These are phyloP conservation scores for Saprolegnia diclina DNA, from an alignment of 352 stramenopile genomes.

Conservation along the genomic window DNA sequence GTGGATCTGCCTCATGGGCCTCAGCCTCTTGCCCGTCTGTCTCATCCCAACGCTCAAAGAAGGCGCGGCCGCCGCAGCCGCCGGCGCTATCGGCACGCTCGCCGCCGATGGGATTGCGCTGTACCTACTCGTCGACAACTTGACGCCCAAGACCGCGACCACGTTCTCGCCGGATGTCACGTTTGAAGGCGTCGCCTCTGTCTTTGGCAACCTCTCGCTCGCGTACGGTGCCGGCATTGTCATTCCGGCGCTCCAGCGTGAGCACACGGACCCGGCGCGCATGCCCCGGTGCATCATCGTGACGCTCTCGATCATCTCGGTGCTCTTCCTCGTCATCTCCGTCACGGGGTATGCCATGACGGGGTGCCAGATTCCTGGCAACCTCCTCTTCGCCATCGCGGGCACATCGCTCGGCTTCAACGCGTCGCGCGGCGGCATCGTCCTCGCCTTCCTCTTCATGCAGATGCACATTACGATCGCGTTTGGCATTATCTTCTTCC, in stretches of 20 bases:
- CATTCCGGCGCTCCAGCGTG: conserved; percentile 26
- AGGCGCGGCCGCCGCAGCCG: conserved; percentile 12
- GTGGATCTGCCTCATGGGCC: conserved; percentile 26
- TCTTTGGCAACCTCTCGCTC: conserved; percentile 27
- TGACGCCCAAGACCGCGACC: conserved; percentile 14
- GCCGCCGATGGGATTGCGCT: conserved; percentile 27
- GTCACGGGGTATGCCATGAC: conserved; percentile 22
- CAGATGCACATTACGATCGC: conserved; percentile 30
- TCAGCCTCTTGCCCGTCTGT: conserved; percentile 28
- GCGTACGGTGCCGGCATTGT: conserved; percentile 27
- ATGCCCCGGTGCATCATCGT: conserved; percentile 25
- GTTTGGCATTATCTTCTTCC: conserved; percentile 26
- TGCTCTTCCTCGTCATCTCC: conserved; percentile 29
- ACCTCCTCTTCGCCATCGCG: conserved; percentile 26
- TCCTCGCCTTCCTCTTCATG: conserved; percentile 30
- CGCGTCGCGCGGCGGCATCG: conserved; percentile 25
- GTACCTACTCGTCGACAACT: conserved; percentile 11
- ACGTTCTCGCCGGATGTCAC: conserved; percentile 19
- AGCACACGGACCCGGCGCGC: conserved; percentile 22
- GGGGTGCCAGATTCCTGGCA: conserved; percentile 30
- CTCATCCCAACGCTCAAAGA: conserved; percentile 28
- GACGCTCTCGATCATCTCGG: conserved; percentile 27
- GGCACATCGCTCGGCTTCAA: conserved; percentile 5
- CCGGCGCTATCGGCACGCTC: conserved; percentile 23
- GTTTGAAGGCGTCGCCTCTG: conserved; percentile 22